phyloP scores from a whole-genome alignment of 2,329 filamentous ascomycete genomes.

The Knufia petricola region DNA sequence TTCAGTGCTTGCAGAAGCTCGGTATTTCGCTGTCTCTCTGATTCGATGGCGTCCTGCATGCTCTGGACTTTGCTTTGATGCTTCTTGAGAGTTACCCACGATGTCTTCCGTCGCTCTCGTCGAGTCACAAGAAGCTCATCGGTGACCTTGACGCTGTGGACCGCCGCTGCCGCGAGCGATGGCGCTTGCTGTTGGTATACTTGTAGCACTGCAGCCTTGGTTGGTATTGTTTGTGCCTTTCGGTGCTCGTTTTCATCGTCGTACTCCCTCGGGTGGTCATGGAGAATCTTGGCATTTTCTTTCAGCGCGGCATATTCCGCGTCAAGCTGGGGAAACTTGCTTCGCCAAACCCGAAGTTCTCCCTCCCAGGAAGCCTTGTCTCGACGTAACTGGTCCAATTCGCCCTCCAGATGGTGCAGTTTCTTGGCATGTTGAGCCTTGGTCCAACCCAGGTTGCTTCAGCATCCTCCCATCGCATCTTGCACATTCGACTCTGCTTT shows the following conservation, averaged over 20 bases:
- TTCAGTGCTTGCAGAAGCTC: slow-evolving; percentile 6
- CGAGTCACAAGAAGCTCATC: slow-evolving; percentile 4
- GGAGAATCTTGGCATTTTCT: not conserved
- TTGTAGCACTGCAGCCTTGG: not conserved
- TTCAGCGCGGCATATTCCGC: not conserved
- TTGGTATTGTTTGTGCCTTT: too few species aligned
- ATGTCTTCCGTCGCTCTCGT: slow-evolving; percentile 3
- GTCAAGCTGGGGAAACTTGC: too few species aligned
- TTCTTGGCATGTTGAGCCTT: too few species aligned
- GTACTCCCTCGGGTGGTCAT: too few species aligned
- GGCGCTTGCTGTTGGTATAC: slow-evolving; percentile 3
- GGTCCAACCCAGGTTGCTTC: too few species aligned
- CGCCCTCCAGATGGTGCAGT: too few species aligned
- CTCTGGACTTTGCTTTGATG: slow-evolving; percentile 5
- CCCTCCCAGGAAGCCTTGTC: too few species aligned
- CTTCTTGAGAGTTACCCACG: slow-evolving; percentile 2
- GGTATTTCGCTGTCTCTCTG: slow-evolving; percentile 6
- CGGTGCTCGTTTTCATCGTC: too few species aligned
- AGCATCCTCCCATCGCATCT: too few species aligned
- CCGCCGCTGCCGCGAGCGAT: not conserved
- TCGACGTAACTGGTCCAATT: too few species aligned
- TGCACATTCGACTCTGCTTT: too few species aligned
- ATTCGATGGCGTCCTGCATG: slow-evolving; percentile 6
- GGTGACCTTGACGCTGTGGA: not conserved
- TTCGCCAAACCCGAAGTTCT: too few species aligned